Base-by-base conservation (phyloP, 2,329 filamentous ascomycete genomes). In the Pseudocercospora fijiensis region DNA sequence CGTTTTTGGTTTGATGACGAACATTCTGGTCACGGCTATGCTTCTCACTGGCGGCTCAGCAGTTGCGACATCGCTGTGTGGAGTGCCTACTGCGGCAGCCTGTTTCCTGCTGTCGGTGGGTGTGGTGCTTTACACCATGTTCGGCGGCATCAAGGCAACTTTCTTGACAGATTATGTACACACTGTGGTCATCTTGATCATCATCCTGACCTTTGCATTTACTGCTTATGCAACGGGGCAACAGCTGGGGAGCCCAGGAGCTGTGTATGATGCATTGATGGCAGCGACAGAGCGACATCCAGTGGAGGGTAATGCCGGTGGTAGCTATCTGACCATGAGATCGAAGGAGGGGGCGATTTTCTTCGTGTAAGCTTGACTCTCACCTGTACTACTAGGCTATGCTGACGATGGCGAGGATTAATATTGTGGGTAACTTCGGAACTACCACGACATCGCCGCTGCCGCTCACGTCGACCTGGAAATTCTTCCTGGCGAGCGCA, bases 121-220 rank as follows among this genome's bases (percentile, higher is more conserved):
- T 69, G 90, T 96, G 27, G 70, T 72, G 7, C 80, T 91, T 0
- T 96, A 96, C 75, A 96, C 92, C 1, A 84, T 85, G 63, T 85
- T 85, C 63, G 84, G 84, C 61, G 92, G 92, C 6, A 90, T 96
- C 76, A 96, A 96, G 77, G 90, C 91, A 0, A 95, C 91, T 0
- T 92, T 96, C 71, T 80, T 95, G 68, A 96, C 92, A 0, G 91
- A 94, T 70, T 95, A 91, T 77, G 85, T 93, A 57, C 92, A 97
- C 74, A 95, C 91, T 0, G 88, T 95, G n/a, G 87, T 91, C 62
- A 85, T 95, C 68, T 79, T 96, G 22, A 84, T 96, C 69, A 92
- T 96, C 65, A 91, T 96, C 70, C 88, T 96, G 73, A 82, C 92
- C 57, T 96, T 96, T 69, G 85, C 92, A 0, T 88, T 96, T 69